A percentile compares a stretch with the other conserved stretches of the same genome.
Evolutionary conservation across 2,329 filamentous ascomycete species (phyloP).

Genomic region (Aspergillus intermedius): DNA sequence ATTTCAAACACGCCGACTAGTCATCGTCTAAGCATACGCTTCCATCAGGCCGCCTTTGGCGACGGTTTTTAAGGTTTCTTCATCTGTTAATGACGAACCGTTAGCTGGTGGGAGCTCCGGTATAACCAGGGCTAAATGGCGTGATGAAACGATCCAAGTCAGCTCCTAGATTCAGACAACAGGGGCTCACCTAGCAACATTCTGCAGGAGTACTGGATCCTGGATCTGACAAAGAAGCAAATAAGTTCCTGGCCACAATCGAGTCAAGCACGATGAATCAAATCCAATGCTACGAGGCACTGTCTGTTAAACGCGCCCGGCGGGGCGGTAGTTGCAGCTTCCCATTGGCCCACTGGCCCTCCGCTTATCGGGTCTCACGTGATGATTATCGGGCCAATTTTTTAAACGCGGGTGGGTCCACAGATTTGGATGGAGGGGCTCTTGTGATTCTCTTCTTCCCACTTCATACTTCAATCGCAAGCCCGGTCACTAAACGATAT

Average conservation of each 20-base stretch:
- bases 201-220: conserved; percentile 8
- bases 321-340: background rate
- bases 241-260: background rate
- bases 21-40: conserved; percentile 39
- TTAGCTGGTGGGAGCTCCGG: conserved; percentile 1
- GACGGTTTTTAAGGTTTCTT: conserved; percentile 50
- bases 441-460: background rate
- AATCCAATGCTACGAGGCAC: background rate
- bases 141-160: background rate
- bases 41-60: conserved; percentile 55
- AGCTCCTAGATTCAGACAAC: background rate
- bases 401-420: background rate
- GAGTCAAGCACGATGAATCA: background rate
- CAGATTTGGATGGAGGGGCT: background rate
- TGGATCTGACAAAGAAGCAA: background rate
- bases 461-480: background rate
- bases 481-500: background rate
- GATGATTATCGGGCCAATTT: conserved; percentile 12
- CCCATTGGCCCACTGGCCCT: conserved; percentile 10
- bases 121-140: background rate
- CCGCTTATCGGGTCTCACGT: conserved; percentile 19
- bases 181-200: conserved; percentile 28
- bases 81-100: conserved; percentile 28
- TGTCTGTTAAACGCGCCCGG: conserved; percentile 5
- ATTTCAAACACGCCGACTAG: conserved; percentile 1